Percentiles rank a stretch among this genome's conserved stretches.
Conservation (phyloP, 176 grass and related monocot genomes). For the Panicum miliaceum region DNA sequence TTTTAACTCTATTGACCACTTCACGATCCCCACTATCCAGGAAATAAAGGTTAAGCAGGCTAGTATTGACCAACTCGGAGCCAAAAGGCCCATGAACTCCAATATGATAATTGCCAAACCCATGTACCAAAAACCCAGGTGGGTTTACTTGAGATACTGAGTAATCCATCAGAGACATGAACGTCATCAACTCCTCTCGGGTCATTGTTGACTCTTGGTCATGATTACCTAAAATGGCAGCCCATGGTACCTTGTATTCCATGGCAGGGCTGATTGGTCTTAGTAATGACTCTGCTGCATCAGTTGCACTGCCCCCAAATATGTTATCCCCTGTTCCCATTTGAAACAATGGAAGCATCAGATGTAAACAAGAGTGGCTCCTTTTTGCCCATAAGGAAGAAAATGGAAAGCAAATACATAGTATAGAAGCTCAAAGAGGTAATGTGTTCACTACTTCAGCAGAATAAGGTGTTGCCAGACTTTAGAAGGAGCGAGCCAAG, state of each 20-base stretch:
- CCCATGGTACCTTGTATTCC: constrained; percentile 77
- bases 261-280: constrained; percentile 73
- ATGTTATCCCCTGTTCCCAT: constrained; percentile 87
- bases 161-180: constrained; percentile 93
- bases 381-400: constrained; percentile 15
- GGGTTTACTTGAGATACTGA: constrained; percentile 92
- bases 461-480: background rate
- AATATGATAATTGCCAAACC: constrained; percentile 87
- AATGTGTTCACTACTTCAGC: background rate
- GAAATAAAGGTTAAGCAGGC: constrained; percentile 90
- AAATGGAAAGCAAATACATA: constrained; percentile 5
- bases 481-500: background rate
- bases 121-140: constrained; percentile 70
- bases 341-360: constrained; percentile 33
- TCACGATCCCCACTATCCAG: constrained; percentile 85
- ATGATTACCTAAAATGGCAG: constrained; percentile 89
- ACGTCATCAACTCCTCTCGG: constrained; percentile 74
- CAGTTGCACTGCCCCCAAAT: constrained; percentile 87
- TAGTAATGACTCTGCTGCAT: constrained; percentile 92
- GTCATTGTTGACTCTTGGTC: constrained; percentile 97
- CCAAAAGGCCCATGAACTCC: constrained; percentile 71
- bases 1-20: constrained; percentile 65
- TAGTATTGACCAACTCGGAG: constrained; percentile 66
- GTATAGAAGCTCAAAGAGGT: background rate
- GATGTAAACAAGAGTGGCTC: background rate